Base-by-base conservation (phyloP, 768 basidiomycete species). In the Leccinum rimulosum region DNA sequence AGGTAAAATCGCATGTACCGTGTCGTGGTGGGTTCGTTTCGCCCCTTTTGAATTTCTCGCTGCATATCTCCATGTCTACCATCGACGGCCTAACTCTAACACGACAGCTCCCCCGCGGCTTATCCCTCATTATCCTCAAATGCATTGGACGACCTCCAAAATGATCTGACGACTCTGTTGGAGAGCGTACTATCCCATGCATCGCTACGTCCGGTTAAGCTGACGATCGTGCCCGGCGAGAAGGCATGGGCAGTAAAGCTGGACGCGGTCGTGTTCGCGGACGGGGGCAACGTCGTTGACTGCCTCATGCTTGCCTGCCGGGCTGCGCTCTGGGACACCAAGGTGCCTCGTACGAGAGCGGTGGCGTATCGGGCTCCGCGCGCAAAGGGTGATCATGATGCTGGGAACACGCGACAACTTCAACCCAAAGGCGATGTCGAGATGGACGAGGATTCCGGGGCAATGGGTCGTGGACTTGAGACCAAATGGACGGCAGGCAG, bases 241-340 rank as follows among this genome's bases (percentile, higher is more conserved):
- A 93, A 88, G 68, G 76, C 85, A 1, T 95, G 93, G 93, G 73
- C 85, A n/a, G 78, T 88, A 9, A 80, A 84, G 60, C 78, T 95
- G 51, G 92, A 94, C 64, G 74, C 86, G n/a, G 78, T 90, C 14
- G 79, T 94, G 30, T 80, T 92, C 30, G 77, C 86, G 2, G 89
- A 93, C 61, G 77, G 82, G 4, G 92, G 92, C 0, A 93, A 93
- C 69, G 64, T 88, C 25, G 80, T 84, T 58, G 93, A 95, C 63
- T 88, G 86, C 35, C 70, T 94, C 2, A 89, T 94, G 75, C 79
- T 94, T 74, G 89, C 89, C 0, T 84, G 87, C 2, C 82, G 88
- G 14, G 87, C 88, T 1, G 92, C 91, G 0, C 73, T 95, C 14
- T 91, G 88, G 82, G 89, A 92, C 58, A 87, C 90, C 15, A 87